Conservation (phyloP, 345 rosid genomes). For the Iberis pinnata region DNA sequence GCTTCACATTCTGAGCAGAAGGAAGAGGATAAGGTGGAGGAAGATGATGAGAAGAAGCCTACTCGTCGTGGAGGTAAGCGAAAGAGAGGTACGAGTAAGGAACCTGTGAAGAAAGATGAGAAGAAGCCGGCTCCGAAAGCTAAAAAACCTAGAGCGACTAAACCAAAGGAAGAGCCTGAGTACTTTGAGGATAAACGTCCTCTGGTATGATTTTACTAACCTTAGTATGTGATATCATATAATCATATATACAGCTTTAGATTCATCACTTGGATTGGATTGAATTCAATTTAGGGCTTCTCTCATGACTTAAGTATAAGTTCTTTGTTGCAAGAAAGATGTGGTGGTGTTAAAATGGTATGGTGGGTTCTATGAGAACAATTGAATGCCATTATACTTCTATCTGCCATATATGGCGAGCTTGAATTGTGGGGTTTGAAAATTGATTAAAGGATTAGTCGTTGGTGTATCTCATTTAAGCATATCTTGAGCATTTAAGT, state of each 20-base stretch:
- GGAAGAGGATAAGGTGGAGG: conserved; percentile 12
- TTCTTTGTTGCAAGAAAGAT: no score
- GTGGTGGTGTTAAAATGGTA: background rate
- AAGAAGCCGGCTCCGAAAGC: conserved; percentile 38
- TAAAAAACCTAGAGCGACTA: conserved; percentile 38
- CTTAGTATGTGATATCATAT: background rate
- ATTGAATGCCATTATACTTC: background rate
- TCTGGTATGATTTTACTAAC: conserved; percentile 40
- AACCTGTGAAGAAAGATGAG: conserved; percentile 12
- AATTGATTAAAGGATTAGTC: no score
- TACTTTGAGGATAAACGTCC: conserved; percentile 79
- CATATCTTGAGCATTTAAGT: no score
- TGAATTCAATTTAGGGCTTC: background rate
- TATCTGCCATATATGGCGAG: conserved; percentile 2
- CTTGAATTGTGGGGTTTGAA: background rate
- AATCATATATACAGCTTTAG: background rate
- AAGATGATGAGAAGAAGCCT: conserved; percentile 12
- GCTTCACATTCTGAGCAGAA: conserved; percentile 1
- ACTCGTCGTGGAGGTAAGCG: conserved; percentile 24
- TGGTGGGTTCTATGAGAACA: background rate
- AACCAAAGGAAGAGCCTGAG: conserved; percentile 57
- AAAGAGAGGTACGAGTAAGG: conserved; percentile 11
- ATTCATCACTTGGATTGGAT: background rate
- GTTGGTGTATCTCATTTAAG: no score
- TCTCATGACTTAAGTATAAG: no score